Percentiles rank a stretch among this genome's conserved stretches.
These are phyloP conservation scores for Xylariaceae sp. DNA, from an alignment of 2,329 filamentous ascomycete species.

Conservation along the genomic window DNA sequence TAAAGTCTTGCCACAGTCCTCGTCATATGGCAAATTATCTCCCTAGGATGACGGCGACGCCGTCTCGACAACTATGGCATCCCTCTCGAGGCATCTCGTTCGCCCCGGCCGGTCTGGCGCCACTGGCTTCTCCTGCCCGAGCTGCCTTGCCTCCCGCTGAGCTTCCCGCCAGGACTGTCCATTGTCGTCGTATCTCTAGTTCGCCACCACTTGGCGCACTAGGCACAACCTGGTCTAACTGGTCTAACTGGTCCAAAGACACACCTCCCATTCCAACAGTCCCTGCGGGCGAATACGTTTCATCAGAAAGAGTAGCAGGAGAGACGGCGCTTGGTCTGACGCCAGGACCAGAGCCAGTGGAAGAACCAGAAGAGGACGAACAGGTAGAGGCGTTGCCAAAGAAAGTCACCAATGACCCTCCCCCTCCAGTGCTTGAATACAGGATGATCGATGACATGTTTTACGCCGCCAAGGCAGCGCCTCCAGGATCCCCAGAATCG, in stretches of 20 bases:
- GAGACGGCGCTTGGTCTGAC: neutral
- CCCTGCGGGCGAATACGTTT: neutral
- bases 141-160: constrained; percentile 9
- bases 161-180: neutral
- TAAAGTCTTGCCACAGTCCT: constrained; percentile 1
- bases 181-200: constrained; percentile 3
- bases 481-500: constrained; percentile 41
- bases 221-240: neutral
- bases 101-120: constrained; percentile 20
- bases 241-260: neutral
- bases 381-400: neutral
- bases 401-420: constrained; percentile 28
- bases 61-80: constrained; percentile 31
- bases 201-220: neutral
- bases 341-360: neutral
- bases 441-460: constrained; percentile 45
- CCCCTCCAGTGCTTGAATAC: constrained; percentile 38
- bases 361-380: neutral
- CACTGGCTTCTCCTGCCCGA: constrained; percentile 13
- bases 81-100: constrained; percentile 33
- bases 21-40: constrained; percentile 9
- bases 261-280: neutral
- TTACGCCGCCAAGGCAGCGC: constrained; percentile 42
- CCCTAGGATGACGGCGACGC: constrained; percentile 26
- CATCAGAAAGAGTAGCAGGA: neutral